Evolutionary conservation across 495 filamentous ascomycete genomes (phyloP), one percentile per base, ranked within the genome.

Genomic region (Trichoderma parareesei): DNA sequence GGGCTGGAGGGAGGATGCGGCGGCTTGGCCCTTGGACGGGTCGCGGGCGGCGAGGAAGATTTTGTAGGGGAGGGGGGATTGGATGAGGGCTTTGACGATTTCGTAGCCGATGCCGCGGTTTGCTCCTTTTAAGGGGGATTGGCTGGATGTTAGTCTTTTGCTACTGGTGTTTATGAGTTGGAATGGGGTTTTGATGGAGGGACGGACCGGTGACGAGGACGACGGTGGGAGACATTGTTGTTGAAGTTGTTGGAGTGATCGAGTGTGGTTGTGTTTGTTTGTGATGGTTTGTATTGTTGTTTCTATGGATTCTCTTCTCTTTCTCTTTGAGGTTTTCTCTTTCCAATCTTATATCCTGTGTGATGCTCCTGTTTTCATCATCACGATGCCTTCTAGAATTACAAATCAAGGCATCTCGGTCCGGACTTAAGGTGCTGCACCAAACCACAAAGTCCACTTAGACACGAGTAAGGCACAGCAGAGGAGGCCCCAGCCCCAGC

Each of bases 91-190:
- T 42, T 72, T 71, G 64, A 82, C 76, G 6, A 74, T 78, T 64
- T 82, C 74, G 61, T 76, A 75, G 38, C 83, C 81, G 61, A 84
- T 74, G 63, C 82, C 82, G 46, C 77, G 77, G 68, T 82, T 83
- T 64, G 74, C 72, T n/a, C 77, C 75, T 70, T 57, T 38, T 48
- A 18, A 27, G 27, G 27, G 27, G 27, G 27, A 27, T 27, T 27
- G 27, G 27, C 27, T 27, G 1, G 27, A 27, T 27, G 27, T 27
- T 27, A 27, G 27, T 27, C 27, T 27, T 27, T 27, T 27, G 27
- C 27, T 27, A 27, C 27, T 27, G 27, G 0, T 27, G 27, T 27
- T 63, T 65, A 41, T 18, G 4, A 49, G 46, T 49, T 61, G 49
- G 43, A 37, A 8, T 46, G 53, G 42, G 14, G 18, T 38, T 14